Percentiles rank a stretch among this genome's conserved stretches.
phyloP scores from a whole-genome alignment of 192 early-diverging fungal species.

The Umbelopsis isabellina region DNA sequence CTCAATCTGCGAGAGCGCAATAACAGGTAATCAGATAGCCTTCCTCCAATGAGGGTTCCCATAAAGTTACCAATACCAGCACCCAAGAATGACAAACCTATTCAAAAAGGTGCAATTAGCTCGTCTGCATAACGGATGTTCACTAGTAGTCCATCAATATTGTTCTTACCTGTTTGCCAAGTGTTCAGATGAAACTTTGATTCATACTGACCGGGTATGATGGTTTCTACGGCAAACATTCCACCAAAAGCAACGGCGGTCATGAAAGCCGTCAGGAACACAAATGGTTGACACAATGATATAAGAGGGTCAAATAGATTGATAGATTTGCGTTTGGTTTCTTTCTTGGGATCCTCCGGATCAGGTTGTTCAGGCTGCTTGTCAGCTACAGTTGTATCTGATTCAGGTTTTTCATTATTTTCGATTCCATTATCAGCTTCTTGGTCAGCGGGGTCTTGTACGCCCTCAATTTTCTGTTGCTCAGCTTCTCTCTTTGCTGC shows the following conservation, averaged over 20 bases:
- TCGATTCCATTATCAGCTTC: constrained; percentile 20
- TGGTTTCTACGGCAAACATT: constrained; percentile 50
- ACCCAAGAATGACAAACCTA: constrained; percentile 41
- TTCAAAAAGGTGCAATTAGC: not conserved
- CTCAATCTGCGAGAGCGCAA: constrained; percentile 33
- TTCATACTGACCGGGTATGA: constrained; percentile 29
- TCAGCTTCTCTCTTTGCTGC: too few species aligned
- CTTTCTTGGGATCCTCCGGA: constrained; percentile 29
- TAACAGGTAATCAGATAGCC: constrained; percentile 44
- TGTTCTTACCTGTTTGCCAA: constrained; percentile 37
- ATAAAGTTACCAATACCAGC: constrained; percentile 48
- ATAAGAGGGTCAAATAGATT: constrained; percentile 24
- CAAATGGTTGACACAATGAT: constrained; percentile 42
- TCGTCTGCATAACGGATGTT: not conserved
- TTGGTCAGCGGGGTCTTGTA: too few species aligned
- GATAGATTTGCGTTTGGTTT: constrained; percentile 26
- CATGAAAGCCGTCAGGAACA: constrained; percentile 42
- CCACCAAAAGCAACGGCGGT: constrained; percentile 48
- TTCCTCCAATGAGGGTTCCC: constrained; percentile 43
- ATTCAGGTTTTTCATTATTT: not conserved
- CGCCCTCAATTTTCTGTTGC: too few species aligned
- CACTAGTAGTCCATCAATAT: constrained; percentile 13
- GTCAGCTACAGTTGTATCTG: not conserved
- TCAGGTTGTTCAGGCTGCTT: constrained; percentile 34
- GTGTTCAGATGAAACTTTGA: constrained; percentile 28